A percentile compares a stretch with the other conserved stretches of the same genome.
Conservation (phyloP, 371 early-diverging fungal species). For the Syncephalastrum monosporum region DNA sequence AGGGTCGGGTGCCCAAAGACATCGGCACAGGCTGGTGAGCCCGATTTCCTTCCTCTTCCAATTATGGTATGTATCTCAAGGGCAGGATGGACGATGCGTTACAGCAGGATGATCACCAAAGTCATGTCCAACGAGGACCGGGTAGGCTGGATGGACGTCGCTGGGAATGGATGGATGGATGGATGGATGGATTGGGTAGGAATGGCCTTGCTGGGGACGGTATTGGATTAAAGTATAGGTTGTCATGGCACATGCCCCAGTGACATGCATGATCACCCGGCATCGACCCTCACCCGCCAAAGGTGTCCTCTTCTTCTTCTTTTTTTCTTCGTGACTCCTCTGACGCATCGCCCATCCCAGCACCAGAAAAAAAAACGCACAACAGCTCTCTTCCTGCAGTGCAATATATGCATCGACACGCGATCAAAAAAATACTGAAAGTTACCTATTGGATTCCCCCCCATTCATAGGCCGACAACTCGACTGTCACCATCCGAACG, state of each 20-base stretch:
- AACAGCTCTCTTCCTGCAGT: too few species aligned
- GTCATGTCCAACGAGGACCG: not conserved
- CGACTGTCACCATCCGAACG: slow-evolving; percentile 91
- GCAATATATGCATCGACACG: not conserved
- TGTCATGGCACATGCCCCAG: not conserved
- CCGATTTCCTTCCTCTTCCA: not conserved
- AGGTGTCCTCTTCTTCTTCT: too few species aligned
- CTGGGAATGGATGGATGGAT: slow-evolving; percentile 5
- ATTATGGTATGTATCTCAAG: not conserved
- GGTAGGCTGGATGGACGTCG: not conserved
- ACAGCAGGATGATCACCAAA: not conserved
- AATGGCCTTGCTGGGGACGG: too few species aligned
- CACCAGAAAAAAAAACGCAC: slow-evolving; percentile 2
- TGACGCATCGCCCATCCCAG: not conserved
- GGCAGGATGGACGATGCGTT: not conserved
- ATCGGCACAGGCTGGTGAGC: not conserved
- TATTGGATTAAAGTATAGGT: not conserved
- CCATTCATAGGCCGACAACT: slow-evolving; percentile 36
- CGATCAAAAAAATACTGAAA: not conserved
- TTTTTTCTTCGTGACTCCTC: too few species aligned
- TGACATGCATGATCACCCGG: too few species aligned
- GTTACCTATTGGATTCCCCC: too few species aligned
- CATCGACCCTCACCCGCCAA: too few species aligned
- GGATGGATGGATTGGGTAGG: slow-evolving; percentile 10
- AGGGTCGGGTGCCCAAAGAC: not conserved